These are phyloP conservation scores for Zelonia costaricensis DNA, from an alignment of 208 protist species.

Conservation along the genomic window DNA sequence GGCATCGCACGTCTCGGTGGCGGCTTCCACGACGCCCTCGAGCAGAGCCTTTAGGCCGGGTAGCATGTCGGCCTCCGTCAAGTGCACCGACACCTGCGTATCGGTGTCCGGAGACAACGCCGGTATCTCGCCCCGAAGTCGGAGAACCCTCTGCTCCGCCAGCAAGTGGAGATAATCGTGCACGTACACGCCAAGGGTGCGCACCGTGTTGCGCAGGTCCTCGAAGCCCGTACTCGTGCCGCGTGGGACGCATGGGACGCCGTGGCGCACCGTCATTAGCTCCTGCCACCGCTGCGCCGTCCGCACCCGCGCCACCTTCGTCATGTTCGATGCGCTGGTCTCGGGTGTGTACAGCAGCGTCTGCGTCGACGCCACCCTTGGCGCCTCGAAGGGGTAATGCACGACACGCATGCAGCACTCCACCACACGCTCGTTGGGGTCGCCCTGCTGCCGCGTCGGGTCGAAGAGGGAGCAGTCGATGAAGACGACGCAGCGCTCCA, in stretches of 20 bases:
- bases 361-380: constrained; percentile 1
- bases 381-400: constrained; percentile 22
- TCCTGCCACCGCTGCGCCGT: constrained; percentile 8
- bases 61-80: not conserved
- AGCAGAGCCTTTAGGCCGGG: constrained; percentile 8
- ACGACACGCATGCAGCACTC: constrained; percentile 25
- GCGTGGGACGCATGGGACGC: constrained; percentile 2
- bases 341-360: constrained; percentile 12
- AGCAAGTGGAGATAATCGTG: constrained; percentile 7
- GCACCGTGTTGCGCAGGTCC: constrained; percentile 4
- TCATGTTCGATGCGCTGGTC: constrained; percentile 7
- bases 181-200: constrained; percentile 4
- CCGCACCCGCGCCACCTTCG: constrained; percentile 4
- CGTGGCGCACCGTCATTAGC: constrained; percentile 6
- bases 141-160: no score
- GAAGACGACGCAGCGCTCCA: constrained; percentile 41
- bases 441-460: not conserved
- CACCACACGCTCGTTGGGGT: constrained; percentile 21
- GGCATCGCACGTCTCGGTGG: constrained; percentile 7
- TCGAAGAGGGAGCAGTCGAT: constrained; percentile 32
- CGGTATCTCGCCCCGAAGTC: no score
- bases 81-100: not conserved
- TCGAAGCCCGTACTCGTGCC: constrained; percentile 8
- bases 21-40: constrained; percentile 7
- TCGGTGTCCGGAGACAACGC: not conserved